phyloP scores from a whole-genome alignment of 2,329 filamentous ascomycete species.

The Pseudocercospora vitis region DNA sequence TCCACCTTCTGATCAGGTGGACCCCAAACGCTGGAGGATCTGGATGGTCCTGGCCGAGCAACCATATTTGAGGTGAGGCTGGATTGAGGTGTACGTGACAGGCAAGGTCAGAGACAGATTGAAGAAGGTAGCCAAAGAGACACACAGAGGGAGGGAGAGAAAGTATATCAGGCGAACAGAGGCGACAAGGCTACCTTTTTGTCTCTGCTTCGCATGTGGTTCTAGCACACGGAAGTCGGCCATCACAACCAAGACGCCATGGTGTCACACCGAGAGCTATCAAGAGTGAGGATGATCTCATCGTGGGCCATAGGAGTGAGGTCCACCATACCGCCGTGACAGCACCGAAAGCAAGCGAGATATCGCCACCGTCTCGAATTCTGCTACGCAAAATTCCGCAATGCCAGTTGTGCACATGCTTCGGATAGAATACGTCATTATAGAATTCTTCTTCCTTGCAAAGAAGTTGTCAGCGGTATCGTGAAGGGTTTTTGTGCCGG shows the following conservation, averaged over 20 bases:
- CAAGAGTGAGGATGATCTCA: conserved; percentile 27
- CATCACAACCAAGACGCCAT: conserved; percentile 16
- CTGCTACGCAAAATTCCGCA: not conserved
- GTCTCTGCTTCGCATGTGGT: conserved; percentile 5
- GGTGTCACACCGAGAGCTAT: conserved; percentile 12
- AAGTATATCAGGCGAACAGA: conserved; percentile 5
- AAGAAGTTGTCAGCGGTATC: not conserved
- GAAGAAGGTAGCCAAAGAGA: not conserved
- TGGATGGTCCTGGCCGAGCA: conserved; percentile 21
- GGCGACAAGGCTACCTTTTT: conserved; percentile 26
- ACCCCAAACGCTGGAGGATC: conserved; percentile 27
- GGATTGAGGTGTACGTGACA: too few species aligned
- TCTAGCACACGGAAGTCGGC: not conserved
- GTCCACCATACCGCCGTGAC: conserved; percentile 27
- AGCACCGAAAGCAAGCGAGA: conserved; percentile 24
- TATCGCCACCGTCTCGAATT: conserved; percentile 15
- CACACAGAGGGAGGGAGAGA: conserved; percentile 3
- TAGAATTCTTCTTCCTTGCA: not conserved
- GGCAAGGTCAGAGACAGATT: not conserved
- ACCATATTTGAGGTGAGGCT: conserved; percentile 10
- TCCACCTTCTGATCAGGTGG: conserved; percentile 24
- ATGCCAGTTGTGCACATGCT: not conserved
- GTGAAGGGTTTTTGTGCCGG: conserved; percentile 1
- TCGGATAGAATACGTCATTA: not conserved
- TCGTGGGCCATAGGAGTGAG: conserved; percentile 19